A percentile compares a stretch with the other conserved stretches of the same genome.
These are phyloP conservation scores for Saccharata proteae DNA, from an alignment of 2,329 filamentous ascomycete species.

Conservation along the genomic window DNA sequence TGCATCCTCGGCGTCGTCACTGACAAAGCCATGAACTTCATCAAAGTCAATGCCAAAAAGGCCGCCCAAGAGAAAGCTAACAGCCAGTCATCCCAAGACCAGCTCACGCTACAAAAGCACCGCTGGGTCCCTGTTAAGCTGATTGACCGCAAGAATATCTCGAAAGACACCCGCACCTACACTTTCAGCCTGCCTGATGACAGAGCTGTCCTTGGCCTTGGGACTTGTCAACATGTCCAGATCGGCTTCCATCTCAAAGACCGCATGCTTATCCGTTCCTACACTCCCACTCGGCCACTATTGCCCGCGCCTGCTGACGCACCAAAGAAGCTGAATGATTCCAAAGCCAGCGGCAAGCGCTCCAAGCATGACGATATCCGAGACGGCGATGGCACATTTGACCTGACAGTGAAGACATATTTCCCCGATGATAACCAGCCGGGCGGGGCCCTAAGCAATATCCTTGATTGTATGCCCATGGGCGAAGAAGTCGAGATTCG, in stretches of 20 bases:
- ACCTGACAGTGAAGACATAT: constrained; percentile 33
- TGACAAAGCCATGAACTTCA: constrained; percentile 35
- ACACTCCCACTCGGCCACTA: constrained; percentile 39
- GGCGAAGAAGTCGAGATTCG: constrained; percentile 40
- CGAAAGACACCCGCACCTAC: constrained; percentile 34
- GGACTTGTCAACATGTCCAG: constrained; percentile 41
- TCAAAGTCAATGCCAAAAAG: constrained; percentile 32
- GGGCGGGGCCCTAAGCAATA: constrained; percentile 42
- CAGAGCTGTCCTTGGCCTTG: constrained; percentile 33
- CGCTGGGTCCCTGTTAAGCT: constrained; percentile 37
- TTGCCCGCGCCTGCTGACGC: constrained; percentile 16
- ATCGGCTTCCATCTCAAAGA: constrained; percentile 42
- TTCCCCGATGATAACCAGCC: constrained; percentile 35
- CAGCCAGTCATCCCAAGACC: constrained; percentile 11
- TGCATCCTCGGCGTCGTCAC: constrained; percentile 39
- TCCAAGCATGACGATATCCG: background rate
- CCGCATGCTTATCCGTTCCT: constrained; percentile 38
- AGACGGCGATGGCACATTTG: constrained; percentile 30
- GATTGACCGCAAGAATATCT: constrained; percentile 25
- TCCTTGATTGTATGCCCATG: constrained; percentile 38
- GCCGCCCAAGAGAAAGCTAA: constrained; percentile 26
- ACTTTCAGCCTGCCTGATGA: constrained; percentile 33
- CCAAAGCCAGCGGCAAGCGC: background rate
- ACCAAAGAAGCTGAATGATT: background rate
- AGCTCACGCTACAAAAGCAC: constrained; percentile 30